Percentiles rank a stretch among this genome's conserved stretches.
Conservation (phyloP, 495 filamentous ascomycete genomes). For the Trichocladium uniseriatum region DNA sequence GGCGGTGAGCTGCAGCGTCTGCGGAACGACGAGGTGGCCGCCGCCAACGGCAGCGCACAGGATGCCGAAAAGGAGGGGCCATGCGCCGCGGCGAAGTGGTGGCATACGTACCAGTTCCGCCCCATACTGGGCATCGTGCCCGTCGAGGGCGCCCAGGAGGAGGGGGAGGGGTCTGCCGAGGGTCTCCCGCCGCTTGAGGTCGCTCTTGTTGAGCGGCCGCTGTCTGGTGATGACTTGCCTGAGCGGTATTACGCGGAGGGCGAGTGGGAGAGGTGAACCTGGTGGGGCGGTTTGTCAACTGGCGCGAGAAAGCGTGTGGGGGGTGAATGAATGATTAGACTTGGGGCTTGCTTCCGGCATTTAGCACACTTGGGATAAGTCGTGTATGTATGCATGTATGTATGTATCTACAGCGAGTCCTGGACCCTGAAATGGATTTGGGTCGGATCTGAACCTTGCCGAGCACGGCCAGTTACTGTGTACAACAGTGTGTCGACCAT, state of each 20-base stretch:
- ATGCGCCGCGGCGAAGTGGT: constrained; percentile 39
- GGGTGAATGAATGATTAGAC: constrained; percentile 1
- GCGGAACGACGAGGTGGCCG: constrained; percentile 23
- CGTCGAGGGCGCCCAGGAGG: constrained; percentile 37
- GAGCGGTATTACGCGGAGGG: constrained; percentile 61
- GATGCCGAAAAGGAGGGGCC: constrained; percentile 15
- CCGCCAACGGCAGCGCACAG: constrained; percentile 11
- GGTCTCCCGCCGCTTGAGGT: constrained; percentile 53
- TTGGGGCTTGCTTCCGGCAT: background rate
- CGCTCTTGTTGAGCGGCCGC: constrained; percentile 76
- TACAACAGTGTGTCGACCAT: background rate
- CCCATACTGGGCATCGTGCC: constrained; percentile 83
- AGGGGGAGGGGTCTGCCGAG: constrained; percentile 15
- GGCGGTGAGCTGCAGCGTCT: constrained; percentile 34
- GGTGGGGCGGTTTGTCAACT: too few relatives aligned
- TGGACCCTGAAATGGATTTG: background rate
- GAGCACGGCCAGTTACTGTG: background rate
- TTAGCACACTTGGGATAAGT: background rate
- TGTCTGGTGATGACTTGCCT: constrained; percentile 74
- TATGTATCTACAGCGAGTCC: background rate
- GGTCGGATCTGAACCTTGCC: background rate
- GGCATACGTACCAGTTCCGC: constrained; percentile 84
- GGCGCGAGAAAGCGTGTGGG: background rate
- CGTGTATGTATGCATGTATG: constrained; percentile 1
- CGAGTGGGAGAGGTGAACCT: constrained; percentile 34